Evolutionary conservation across 2,329 filamentous ascomycete genomes (phyloP).

Genomic region (Mycosphaerella sp.): DNA sequence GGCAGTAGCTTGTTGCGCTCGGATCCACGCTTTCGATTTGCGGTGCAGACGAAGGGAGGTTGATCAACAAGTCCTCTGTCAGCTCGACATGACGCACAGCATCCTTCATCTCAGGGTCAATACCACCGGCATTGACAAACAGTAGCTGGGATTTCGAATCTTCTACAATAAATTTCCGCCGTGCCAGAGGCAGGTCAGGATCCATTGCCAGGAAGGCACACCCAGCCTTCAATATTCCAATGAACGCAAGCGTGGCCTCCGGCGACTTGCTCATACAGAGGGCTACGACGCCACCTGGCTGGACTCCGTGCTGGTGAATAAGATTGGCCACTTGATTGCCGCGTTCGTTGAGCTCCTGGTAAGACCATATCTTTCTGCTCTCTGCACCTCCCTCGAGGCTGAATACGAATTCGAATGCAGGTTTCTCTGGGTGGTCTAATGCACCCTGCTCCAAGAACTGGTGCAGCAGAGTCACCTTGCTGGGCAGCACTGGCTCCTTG

Average conservation of each 20-base stretch:
- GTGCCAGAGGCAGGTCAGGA: constrained; percentile 60
- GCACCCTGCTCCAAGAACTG: constrained; percentile 68
- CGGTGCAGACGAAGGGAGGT: constrained; percentile 30
- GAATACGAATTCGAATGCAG: constrained; percentile 64
- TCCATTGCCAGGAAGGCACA: constrained; percentile 78
- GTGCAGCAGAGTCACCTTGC: constrained; percentile 60
- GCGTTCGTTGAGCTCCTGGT: constrained; percentile 60
- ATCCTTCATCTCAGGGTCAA: constrained; percentile 11
- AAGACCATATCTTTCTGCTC: constrained; percentile 60
- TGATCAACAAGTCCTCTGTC: constrained; percentile 10
- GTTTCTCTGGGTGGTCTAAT: constrained; percentile 48
- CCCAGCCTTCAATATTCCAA: constrained; percentile 76
- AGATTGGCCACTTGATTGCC: constrained; percentile 68
- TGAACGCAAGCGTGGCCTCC: constrained; percentile 73
- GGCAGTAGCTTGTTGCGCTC: constrained; percentile 65
- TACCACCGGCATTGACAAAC: constrained; percentile 36
- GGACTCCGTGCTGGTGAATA: constrained; percentile 46
- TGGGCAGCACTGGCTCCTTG: constrained; percentile 50
- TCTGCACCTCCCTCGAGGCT: constrained; percentile 43
- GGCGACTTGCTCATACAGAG: constrained; percentile 81
- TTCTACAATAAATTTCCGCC: constrained; percentile 69
- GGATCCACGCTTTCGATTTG: constrained; percentile 36
- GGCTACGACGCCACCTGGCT: constrained; percentile 58
- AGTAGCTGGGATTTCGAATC: constrained; percentile 59
- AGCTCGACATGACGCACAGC: constrained; percentile 15